Evolutionary conservation across 345 rosid genomes (phyloP), one percentile per base, ranked within the genome.

Genomic region (Litchi chinensis): DNA sequence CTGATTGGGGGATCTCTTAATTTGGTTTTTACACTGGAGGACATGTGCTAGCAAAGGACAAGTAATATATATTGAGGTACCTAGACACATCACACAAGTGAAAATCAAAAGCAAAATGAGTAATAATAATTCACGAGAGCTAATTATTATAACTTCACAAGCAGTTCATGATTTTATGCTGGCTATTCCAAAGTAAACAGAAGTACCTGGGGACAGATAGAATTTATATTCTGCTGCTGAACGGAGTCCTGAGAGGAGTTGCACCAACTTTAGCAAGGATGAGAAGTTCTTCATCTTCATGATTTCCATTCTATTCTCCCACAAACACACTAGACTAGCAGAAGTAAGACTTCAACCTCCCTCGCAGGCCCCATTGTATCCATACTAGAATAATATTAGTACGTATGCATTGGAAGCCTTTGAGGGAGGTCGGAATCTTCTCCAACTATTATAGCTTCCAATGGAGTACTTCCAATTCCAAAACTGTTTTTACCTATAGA

Each of bases 391-490:
- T 15, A n/a, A 39, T 40, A 16, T 48, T 48, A 48, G 54, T 10
- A 3, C 13, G 59, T 54, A 54, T 5, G 39, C 22, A 76, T 67
- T 79, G 85, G 85, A 82, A 79, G 83, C 85, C 83, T 77, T 82
- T 82, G 82, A 85, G 87, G 83, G 78, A 65, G 32, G 32, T 73
- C 70, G 78, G 66, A 43, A 50, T 41, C 78, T 77, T 75, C 78
- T 70, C 83, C 79, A 28, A 26, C 65, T 44, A 41, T 50, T 50
- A 50, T 50, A 50, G 26, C 28, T 59, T 15, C 37, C 37, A 32
- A 32, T 32, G 37, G 37, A 41, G 28, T 9, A 4, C 40, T 74
- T 75, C 62, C 0, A 32, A 3, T 32, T 32, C 3, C 59, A 21
- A 18, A 11, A 10, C 37, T 52, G 19, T 44, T 74, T n/a, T 24